A percentile compares a stretch with the other conserved stretches of the same genome.
Conservation (phyloP, 495 filamentous ascomycete species). For the Choiromyces venosus region DNA sequence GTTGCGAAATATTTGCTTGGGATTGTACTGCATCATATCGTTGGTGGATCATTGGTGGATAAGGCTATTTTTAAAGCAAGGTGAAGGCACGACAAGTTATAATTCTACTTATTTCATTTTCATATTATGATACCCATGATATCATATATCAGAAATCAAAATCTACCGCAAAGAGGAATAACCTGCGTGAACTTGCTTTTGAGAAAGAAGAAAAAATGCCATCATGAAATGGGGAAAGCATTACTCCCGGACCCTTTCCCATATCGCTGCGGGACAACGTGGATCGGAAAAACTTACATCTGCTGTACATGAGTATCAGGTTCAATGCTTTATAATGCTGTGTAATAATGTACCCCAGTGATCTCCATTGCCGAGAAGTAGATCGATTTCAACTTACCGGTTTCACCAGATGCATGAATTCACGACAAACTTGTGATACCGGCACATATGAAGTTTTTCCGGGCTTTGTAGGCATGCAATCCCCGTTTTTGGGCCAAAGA, state of each 20-base stretch:
- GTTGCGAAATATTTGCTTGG: background rate
- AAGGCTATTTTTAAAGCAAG: background rate
- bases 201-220: background rate
- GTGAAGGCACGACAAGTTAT: background rate
- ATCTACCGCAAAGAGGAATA: background rate
- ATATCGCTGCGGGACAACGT: background rate
- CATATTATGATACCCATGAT: background rate
- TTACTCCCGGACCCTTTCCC: background rate
- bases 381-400: background rate
- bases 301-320: background rate
- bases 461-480: background rate
- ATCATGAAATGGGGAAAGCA: background rate
- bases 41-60: background rate
- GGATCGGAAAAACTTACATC: background rate
- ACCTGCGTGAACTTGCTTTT: background rate
- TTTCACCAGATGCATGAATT: background rate
- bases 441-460: background rate
- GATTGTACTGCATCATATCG: background rate
- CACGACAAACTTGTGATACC: background rate
- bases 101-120: background rate
- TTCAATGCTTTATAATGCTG: background rate
- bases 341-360: background rate
- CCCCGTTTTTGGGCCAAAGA: background rate
- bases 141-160: background rate
- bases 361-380: background rate